Base-by-base conservation (phyloP, 2,329 filamentous ascomycete species). In the Tothia fuscella region DNA sequence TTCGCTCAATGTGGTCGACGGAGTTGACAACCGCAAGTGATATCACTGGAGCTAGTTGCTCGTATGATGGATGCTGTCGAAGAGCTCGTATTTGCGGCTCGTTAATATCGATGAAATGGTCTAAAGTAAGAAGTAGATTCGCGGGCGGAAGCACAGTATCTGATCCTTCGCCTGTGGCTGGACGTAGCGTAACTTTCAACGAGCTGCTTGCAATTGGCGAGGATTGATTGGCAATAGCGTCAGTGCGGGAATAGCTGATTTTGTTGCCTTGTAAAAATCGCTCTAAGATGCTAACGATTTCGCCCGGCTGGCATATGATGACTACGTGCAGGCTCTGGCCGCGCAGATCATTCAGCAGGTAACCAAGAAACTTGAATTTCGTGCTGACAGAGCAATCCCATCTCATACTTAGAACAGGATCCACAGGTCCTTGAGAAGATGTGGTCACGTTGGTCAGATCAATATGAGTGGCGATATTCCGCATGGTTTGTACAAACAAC, bases 1-100 rank as follows among this genome's bases (percentile, higher is more conserved):
- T 40, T 12, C 29, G 25, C n/a, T 44, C 42, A 29, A 45, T 31
- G 43, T 45, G 43, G 6, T 45, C 43, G 13, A 45, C 39, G 17
- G 43, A 26, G 30, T 45, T 45, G 20, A 30, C 21, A 12, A 41
- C 29, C 13, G 32, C 43, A 10, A 45, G 20, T 16, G 37, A 45
- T 19, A 45, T 44, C 7, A 41, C 20, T 6, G 43, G 43, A 21
- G 38, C 37, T 5, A 42, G 30, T 14, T 37, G 30, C 26, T 44
- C 42, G 22, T 35, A 28, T 19, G 31, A 14, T 12, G 26, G 6
- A 17, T 31, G 19, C n/a, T 32, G 24, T 28, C 43, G 42, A 14
- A 37, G 14, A 12, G n/a, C 16, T 6, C 39, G 37, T 7, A 45
- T 19, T 5, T 16, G 17, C 7, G 24, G 22, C 13, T 41, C 37